Base-by-base conservation (phyloP, 371 early-diverging fungal genomes). In the Fennellomyces sp. region DNA sequence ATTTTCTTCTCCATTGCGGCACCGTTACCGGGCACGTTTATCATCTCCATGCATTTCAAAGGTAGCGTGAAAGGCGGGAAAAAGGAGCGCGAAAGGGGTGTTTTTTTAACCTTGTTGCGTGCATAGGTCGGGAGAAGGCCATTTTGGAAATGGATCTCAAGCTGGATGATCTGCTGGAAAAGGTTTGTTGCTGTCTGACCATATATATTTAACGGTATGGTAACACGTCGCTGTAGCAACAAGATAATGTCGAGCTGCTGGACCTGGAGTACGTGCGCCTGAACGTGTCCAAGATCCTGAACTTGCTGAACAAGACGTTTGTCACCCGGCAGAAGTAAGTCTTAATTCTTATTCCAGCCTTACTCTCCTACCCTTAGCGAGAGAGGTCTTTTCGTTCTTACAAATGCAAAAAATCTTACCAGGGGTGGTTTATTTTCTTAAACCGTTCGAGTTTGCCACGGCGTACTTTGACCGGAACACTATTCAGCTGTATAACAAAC, bases 81-180 rank as follows among this genome's bases (percentile, higher is more conserved):
- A 15, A 23, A 6, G 2, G 23, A 19, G 13, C 4, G 27, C 49
- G 15, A 19, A 23, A 6, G n/a, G n/a, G n/a, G n/a, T n/a, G n/a
- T n/a, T n/a, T n/a, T n/a, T 21, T 56, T 56, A 26, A 23, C 51
- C 10, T 28, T 6, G 23, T 17, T n/a, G n/a, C 19, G 45, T 54
- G 54, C 7, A 17, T 30, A 68, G 91, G 80, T 21, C 86, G 97
- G 13, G 97, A 96, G 47, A 93, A 94, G 66, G 90, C 97, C 1
- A 94, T 97, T 54, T 70, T 97, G 59, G 94, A 95, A 75, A 95
- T 97, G 95, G 95, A 96, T 73, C 81, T 97, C 65, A 93, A 94
- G 60, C 78, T 97, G 30, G 97, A 97, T 67, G 97, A 97, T 72
- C 75, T 97, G 62, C 78, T 97, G 39, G 96, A 95, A 73, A 94